phyloP scores from a whole-genome alignment of 2,329 filamentous ascomycete genomes.

The Talaromyces sp. region DNA sequence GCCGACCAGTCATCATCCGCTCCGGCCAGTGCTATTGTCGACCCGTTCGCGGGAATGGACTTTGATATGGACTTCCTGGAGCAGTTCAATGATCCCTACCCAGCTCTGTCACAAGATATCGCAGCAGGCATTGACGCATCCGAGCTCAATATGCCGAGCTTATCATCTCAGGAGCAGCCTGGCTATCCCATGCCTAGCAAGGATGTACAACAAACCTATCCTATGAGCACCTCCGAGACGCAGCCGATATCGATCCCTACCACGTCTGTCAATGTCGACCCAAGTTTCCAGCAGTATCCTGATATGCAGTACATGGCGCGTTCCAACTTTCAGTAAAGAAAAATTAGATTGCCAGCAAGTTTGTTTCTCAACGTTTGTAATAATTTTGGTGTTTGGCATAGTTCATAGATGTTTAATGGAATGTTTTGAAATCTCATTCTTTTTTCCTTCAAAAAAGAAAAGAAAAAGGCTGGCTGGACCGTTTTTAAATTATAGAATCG shows the following conservation, averaged over 20 bases:
- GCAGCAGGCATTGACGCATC: constrained; percentile 20
- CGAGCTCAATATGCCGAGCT: neutral
- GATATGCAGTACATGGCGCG: constrained; percentile 3
- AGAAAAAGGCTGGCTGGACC: neutral
- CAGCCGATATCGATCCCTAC: constrained; percentile 9
- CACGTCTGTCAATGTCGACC: neutral
- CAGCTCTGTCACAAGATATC: constrained; percentile 26
- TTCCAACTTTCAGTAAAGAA: constrained; percentile 1
- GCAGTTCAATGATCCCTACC: constrained; percentile 29
- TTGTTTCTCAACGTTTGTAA: neutral
- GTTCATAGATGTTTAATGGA: neutral
- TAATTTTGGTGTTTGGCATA: neutral
- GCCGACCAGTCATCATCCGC: constrained; percentile 28
- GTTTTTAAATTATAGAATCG: neutral
- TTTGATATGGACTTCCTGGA: constrained; percentile 36
- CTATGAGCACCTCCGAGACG: constrained; percentile 4
- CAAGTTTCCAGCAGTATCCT: constrained; percentile 2
- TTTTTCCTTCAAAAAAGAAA: neutral
- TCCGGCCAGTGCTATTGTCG: constrained; percentile 22
- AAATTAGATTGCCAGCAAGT: neutral
- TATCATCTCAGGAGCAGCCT: neutral
- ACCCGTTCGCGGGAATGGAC: constrained; percentile 33
- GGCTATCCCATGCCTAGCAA: neutral
- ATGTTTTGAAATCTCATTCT: neutral
- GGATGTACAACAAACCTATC: neutral